Base-by-base conservation (phyloP, 495 filamentous ascomycete species). In the Xylaria telfairii region DNA sequence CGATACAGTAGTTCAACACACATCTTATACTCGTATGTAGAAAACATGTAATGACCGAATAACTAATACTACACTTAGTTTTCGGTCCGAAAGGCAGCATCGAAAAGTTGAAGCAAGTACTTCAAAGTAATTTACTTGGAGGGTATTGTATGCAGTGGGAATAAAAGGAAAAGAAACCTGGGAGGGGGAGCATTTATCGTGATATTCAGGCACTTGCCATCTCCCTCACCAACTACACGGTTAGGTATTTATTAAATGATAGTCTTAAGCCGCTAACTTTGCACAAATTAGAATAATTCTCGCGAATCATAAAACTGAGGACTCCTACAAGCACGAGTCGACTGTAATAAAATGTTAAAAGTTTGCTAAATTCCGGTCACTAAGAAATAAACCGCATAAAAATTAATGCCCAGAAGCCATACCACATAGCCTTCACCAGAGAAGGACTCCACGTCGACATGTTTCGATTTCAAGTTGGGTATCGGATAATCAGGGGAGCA, bases 401-500 rank as follows among this genome's bases (percentile, higher is more conserved):
- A 30, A 51, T 41, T 10, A 39, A 49, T 28, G 26, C 42, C 28
- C 4, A 44, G 26, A 49, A 51, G 21, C 7, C 8, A 47, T 46
- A 34, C 4, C 21, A 37, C 56, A 51, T 15, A 37, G 19, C 13
- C 10, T 26, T 32, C 34, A n/a, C 65, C 41, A 21, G 44, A 51
- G 30, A 17, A 54, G n/a, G 34, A 46, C 37, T 54, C 39, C 24
- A 26, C 44, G 6, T 30, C 37, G 49, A 41, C 46, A 70, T 65
- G 68, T 59, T 34, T 46, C 28, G 26, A 65, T 56, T 44, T 46
- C 61, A 39, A 49, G 49, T 32, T 64, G 53, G 60, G 68, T 70
- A 65, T 64, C 68, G 37, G 39, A n/a, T 57, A 59, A 63, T 19
- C n/a, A 24, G 44, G 30, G 17, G 19, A 49, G 42, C 3, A 37